Evolutionary conservation across 805 yeast genomes (phyloP).

Genomic region (Candida tallmaniae): DNA sequence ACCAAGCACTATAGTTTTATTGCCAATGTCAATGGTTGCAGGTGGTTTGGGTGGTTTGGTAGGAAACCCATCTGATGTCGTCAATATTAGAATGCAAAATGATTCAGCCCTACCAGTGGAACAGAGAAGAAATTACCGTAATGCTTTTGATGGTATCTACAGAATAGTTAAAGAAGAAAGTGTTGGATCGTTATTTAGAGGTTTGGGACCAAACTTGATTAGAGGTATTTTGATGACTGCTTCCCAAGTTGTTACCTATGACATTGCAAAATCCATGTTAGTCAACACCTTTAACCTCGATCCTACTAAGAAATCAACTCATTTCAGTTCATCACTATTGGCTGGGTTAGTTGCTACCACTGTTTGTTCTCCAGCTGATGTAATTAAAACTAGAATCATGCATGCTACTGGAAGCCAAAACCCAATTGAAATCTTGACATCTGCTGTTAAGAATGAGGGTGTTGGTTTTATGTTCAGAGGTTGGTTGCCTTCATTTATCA

Average conservation of each 20-base stretch:
- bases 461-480: conserved; percentile 81
- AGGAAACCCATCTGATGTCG: conserved; percentile 86
- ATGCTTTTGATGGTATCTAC: conserved; percentile 72
- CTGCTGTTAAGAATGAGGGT: conserved; percentile 67
- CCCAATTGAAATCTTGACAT: conserved; percentile 46
- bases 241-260: conserved; percentile 85
- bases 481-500: conserved; percentile 82
- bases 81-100: conserved; percentile 87
- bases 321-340: conserved; percentile 69
- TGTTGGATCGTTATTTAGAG: conserved; percentile 55
- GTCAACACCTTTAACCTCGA: conserved; percentile 49
- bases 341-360: conserved; percentile 91
- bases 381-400: conserved; percentile 85
- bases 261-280: conserved; percentile 59
- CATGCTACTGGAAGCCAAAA: conserved; percentile 46
- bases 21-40: conserved; percentile 80
- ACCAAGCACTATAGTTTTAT: conserved; percentile 54
- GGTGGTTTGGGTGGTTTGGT: conserved; percentile 82
- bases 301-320: conserved; percentile 62
- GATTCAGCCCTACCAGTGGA: conserved; percentile 65
- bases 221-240: conserved; percentile 89
- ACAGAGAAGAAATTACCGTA: conserved; percentile 66
- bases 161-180: conserved; percentile 63
- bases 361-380: conserved; percentile 90
- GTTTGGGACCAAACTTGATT: conserved; percentile 70